Evolutionary conservation across 2,329 filamentous ascomycete species (phyloP).

Genomic region (Colletotrichum tanaceti): DNA sequence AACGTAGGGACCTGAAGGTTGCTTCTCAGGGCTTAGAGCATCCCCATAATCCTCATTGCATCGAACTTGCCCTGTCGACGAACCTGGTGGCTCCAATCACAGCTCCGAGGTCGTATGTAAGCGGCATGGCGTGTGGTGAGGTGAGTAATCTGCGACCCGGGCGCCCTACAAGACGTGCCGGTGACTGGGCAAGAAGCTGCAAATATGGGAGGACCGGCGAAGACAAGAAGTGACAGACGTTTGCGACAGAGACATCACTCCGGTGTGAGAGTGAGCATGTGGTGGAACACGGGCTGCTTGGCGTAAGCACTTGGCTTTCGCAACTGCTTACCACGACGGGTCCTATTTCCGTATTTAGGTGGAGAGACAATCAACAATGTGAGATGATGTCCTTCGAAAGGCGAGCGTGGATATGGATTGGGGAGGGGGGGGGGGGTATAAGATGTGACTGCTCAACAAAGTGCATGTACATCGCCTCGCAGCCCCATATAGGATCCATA

Average conservation of each 20-base stretch:
- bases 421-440: too few relatives aligned
- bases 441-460: background rate
- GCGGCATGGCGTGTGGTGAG: background rate
- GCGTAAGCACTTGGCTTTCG: background rate
- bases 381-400: background rate
- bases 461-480: background rate
- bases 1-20: background rate
- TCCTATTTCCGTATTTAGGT: background rate
- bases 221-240: background rate
- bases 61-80: background rate
- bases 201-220: background rate
- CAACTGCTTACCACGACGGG: background rate
- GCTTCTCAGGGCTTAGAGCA: background rate
- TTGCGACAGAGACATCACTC: background rate
- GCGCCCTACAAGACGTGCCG: background rate
- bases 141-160: background rate
- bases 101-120: too few relatives aligned
- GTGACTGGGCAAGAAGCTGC: background rate
- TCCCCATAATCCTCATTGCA: background rate
- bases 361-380: background rate
- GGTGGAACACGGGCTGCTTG: background rate
- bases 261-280: background rate
- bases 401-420: too few relatives aligned
- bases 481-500: slow-evolving; percentile 13
- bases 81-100: background rate